Percentiles rank a stretch among this genome's conserved stretches.
These are phyloP conservation scores for Lasiodiplodia citricola DNA, from an alignment of 2,329 filamentous ascomycete genomes.

Conservation along the genomic window DNA sequence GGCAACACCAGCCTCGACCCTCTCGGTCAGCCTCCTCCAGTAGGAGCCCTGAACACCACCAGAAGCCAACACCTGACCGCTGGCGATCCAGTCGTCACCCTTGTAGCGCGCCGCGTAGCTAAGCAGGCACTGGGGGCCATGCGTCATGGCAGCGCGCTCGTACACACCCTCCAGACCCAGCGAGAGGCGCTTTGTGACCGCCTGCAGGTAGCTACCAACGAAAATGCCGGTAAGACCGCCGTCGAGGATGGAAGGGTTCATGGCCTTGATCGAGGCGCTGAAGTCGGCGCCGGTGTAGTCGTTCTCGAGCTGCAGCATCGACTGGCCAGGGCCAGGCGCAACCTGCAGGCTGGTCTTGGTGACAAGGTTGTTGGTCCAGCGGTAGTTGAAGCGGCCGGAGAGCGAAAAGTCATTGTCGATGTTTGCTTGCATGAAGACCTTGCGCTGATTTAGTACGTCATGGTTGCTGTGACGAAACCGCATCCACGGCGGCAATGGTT, in stretches of 20 bases:
- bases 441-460: constrained; percentile 33
- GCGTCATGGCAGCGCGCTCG: constrained; percentile 82
- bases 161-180: constrained; percentile 92
- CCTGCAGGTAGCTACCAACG: constrained; percentile 94
- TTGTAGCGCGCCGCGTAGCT: constrained; percentile 94
- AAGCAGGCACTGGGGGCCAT: constrained; percentile 87
- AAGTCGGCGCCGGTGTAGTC: constrained; percentile 96
- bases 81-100: constrained; percentile 89
- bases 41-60: constrained; percentile 89
- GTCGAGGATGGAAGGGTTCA: constrained; percentile 94
- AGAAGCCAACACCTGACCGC: constrained; percentile 85
- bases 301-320: constrained; percentile 92
- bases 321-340: constrained; percentile 75
- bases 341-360: constrained; percentile 90
- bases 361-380: constrained; percentile 80
- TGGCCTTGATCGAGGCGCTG: constrained; percentile 86
- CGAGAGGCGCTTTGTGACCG: constrained; percentile 83
- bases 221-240: constrained; percentile 93
- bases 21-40: constrained; percentile 91
- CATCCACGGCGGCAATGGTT: constrained; percentile 14
- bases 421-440: constrained; percentile 96
- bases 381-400: constrained; percentile 88
- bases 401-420: constrained; percentile 91
- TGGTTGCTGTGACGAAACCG: not conserved
- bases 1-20: constrained; percentile 94